A percentile compares a stretch with the other conserved stretches of the same genome.
phyloP scores from a whole-genome alignment of 768 basidiomycete species.

The Lentinula sp. region DNA sequence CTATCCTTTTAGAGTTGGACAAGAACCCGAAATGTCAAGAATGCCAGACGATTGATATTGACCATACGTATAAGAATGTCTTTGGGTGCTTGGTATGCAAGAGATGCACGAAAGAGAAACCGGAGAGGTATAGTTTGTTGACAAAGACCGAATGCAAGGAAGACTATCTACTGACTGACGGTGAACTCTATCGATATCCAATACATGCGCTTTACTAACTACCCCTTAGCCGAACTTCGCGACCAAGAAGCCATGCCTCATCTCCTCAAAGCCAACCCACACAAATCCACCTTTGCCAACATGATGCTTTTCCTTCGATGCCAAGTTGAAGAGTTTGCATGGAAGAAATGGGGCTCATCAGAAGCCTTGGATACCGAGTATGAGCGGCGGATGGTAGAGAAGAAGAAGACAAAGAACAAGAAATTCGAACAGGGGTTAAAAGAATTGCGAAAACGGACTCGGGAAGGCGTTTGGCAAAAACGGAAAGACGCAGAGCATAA shows the following conservation, averaged over 20 bases:
- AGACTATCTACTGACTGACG: conserved; percentile 94
- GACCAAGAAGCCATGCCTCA: conserved; percentile 93
- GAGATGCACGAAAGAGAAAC: conserved; percentile 81
- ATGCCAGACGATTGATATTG: conserved; percentile 86
- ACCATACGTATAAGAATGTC: conserved; percentile 72
- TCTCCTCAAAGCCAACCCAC: conserved; percentile 89
- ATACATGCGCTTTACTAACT: neutral
- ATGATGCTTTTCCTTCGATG: conserved; percentile 97
- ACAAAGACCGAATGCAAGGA: conserved; percentile 99
- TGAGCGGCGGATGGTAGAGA: conserved; percentile 69
- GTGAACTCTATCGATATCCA: conserved; percentile 35
- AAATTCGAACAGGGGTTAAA: conserved; percentile 90
- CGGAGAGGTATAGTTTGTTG: conserved; percentile 89
- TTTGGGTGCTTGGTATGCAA: conserved; percentile 87
- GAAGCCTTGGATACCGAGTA: conserved; percentile 89
- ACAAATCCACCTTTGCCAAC: conserved; percentile 92
- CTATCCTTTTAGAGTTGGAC: conserved; percentile 67
- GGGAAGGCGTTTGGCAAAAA: conserved; percentile 86
- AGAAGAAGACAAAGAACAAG: conserved; percentile 85
- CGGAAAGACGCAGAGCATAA: conserved; percentile 84
- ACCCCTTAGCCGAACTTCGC: conserved; percentile 73
- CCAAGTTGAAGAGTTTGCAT: conserved; percentile 95
- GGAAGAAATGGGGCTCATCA: conserved; percentile 95
- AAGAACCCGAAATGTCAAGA: conserved; percentile 82
- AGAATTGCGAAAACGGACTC: conserved; percentile 79